These are phyloP conservation scores for Venturia carpophila DNA, from an alignment of 2,329 filamentous ascomycete species.

Conservation along the genomic window DNA sequence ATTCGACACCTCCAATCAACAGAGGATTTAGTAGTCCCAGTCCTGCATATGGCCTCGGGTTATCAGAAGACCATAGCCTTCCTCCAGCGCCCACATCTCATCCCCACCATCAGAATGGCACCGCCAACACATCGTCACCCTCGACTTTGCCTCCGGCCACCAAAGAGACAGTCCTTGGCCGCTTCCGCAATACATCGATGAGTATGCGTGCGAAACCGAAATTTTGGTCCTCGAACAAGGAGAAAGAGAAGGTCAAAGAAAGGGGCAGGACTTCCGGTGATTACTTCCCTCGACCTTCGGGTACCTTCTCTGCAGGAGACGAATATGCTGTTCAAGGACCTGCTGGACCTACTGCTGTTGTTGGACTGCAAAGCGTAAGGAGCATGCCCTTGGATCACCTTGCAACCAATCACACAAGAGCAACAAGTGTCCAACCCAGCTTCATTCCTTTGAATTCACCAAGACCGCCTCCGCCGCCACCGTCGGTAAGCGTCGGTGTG, in stretches of 20 bases:
- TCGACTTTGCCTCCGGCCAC: not conserved
- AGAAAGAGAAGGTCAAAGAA: conserved; percentile 26
- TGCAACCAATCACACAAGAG: not conserved
- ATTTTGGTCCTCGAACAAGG: conserved; percentile 46
- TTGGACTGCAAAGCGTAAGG: not conserved
- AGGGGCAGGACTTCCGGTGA: conserved; percentile 21
- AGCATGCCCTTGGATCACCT: not conserved
- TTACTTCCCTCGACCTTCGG: conserved; percentile 1
- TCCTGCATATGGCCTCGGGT: conserved; percentile 41
- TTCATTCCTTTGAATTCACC: not conserved
- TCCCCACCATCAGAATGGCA: conserved; percentile 36
- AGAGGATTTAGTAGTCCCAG: not conserved
- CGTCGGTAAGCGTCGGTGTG: not conserved
- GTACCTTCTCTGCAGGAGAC: not conserved
- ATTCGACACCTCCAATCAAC: not conserved
- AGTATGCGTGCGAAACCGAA: conserved; percentile 72
- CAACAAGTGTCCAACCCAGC: not conserved
- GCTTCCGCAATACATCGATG: conserved; percentile 65
- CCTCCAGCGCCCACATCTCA: conserved; percentile 12
- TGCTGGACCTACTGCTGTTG: not conserved
- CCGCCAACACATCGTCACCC: conserved; percentile 23
- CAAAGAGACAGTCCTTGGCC: conserved; percentile 44
- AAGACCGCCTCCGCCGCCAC: not conserved
- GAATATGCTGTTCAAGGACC: conserved; percentile 9
- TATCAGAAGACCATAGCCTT: conserved; percentile 37